Evolutionary conservation across 192 early-diverging fungal genomes (phyloP), one percentile per base, ranked within the genome.

Genomic region (Geosiphon pyriformis): DNA sequence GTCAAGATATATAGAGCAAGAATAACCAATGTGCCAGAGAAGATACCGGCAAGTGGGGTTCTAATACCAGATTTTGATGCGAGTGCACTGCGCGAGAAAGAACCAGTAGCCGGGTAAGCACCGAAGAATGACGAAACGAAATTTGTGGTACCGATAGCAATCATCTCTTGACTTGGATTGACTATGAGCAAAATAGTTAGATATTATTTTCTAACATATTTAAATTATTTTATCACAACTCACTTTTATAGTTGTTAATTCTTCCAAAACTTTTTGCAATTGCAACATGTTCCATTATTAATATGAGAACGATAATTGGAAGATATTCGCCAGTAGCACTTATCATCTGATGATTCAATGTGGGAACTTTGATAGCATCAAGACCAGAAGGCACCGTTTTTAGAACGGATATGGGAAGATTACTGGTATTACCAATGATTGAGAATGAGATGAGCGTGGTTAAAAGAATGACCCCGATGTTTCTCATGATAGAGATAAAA

Each of bases 61-160:
- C 87, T 79, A 30, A 90, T 88, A 18, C 95, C 95, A 11, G 92
- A 91, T 70, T 88, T 84, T 67, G 91, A 82, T 78, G 94, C 95
- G 74, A 98, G 85, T 50, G 94, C 93, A 0, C 91, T 90, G 48
- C 95, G 88, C 12, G 92, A 94, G 80, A 98, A 96, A 7, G 92
- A 94, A 48, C 94, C 95, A 18, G 95, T 95, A 0, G 90, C 82
- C 20, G 94, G 89, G 78, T 90, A 94, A 10, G 84, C 90, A 57
- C 87, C 82, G 74, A 98, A 89, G 75, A 96, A 94, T 4, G 90
- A 87, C 10, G 87, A 92, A 70, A 91, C 70, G 23, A 91, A 69
- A 79, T 98, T 98, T 27, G 90, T 86, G n/a, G 88, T 22, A 30
- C 95, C 95, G 33, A 98, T 83, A 0, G 94, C 88, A 54, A 94